Conservation (phyloP, 2,329 filamentous ascomycete species). For the Trichoderma harzianum region DNA sequence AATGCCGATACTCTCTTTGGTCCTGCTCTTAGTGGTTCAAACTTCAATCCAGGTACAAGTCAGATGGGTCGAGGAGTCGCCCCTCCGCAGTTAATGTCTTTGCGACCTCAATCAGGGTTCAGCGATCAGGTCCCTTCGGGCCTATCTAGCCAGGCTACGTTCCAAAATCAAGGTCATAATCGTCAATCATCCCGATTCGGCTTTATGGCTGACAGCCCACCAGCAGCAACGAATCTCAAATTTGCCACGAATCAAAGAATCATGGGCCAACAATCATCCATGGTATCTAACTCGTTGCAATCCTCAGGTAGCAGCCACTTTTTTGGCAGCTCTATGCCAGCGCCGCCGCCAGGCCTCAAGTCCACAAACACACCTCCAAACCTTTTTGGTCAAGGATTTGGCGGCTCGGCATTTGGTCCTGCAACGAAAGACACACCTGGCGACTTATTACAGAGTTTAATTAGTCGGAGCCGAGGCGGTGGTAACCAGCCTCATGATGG, state of each 20-base stretch:
- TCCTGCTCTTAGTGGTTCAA: conserved; percentile 45
- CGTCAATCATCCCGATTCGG: conserved; percentile 84
- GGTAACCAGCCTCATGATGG: conserved; percentile 74
- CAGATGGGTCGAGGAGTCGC: conserved; percentile 69
- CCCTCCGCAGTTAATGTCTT: conserved; percentile 67
- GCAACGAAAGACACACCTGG: conserved; percentile 66
- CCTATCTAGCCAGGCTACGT: conserved; percentile 48
- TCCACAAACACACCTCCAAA: conserved; percentile 91
- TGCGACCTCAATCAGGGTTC: conserved; percentile 61
- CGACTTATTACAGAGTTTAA: conserved; percentile 72
- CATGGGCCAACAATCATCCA: conserved; percentile 82
- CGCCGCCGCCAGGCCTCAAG: conserved; percentile 91
- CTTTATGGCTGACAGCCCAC: conserved; percentile 73
- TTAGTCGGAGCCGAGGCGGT: conserved; percentile 66
- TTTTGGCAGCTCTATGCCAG: conserved; percentile 81
- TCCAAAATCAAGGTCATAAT: conserved; percentile 65
- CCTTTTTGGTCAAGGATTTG: conserved; percentile 91
- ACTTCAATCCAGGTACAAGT: conserved; percentile 47
- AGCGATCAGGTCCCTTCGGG: conserved; percentile 59
- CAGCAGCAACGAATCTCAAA: conserved; percentile 58
- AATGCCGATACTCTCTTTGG: conserved; percentile 53
- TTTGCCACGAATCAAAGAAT: conserved; percentile 73
- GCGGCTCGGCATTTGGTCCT: conserved; percentile 64
- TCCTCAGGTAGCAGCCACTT: conserved; percentile 64
- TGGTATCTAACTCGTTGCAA: conserved; percentile 70